A percentile compares a stretch with the other conserved stretches of the same genome.
phyloP scores from a whole-genome alignment of 1,139 yeast species.

The Wickerhamiella infanticola region DNA sequence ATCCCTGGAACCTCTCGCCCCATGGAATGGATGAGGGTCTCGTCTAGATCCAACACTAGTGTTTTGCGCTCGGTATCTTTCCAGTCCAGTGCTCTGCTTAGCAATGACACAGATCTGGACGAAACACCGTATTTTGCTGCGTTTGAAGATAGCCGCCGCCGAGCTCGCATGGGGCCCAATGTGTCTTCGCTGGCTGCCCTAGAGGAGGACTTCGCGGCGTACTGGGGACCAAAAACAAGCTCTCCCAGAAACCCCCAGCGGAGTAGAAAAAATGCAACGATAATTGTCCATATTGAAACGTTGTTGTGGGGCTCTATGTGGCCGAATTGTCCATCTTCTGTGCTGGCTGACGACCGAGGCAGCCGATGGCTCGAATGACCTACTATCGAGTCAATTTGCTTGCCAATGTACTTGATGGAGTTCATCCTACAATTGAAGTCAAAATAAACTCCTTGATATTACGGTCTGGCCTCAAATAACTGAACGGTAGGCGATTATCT shows the following conservation, averaged over 20 bases:
- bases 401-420: slow-evolving; percentile 7
- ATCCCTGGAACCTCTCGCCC: slow-evolving; percentile 43
- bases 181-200: not conserved
- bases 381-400: slow-evolving; percentile 5
- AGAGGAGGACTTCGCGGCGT: not conserved
- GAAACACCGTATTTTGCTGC: not conserved
- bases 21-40: slow-evolving; percentile 81
- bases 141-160: not conserved
- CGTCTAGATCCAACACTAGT: slow-evolving; percentile 77
- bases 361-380: not conserved
- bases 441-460: too few relatives aligned
- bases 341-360: not conserved
- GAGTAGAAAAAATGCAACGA: not conserved
- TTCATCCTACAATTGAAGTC: slow-evolving; percentile 3
- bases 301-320: not conserved
- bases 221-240: not conserved
- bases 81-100: slow-evolving; percentile 3
- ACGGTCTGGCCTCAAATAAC: too few relatives aligned
- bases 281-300: slow-evolving; percentile 1
- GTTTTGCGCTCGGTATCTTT: slow-evolving; percentile 32
- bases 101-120: slow-evolving; percentile 1
- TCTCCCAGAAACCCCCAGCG: not conserved
- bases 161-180: not conserved
- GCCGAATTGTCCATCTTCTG: not conserved
- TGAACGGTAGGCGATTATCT: too few relatives aligned